Evolutionary conservation across 495 filamentous ascomycete species (phyloP), one percentile per base, ranked within the genome.

Genomic region (Penicillium simplicissimum): DNA sequence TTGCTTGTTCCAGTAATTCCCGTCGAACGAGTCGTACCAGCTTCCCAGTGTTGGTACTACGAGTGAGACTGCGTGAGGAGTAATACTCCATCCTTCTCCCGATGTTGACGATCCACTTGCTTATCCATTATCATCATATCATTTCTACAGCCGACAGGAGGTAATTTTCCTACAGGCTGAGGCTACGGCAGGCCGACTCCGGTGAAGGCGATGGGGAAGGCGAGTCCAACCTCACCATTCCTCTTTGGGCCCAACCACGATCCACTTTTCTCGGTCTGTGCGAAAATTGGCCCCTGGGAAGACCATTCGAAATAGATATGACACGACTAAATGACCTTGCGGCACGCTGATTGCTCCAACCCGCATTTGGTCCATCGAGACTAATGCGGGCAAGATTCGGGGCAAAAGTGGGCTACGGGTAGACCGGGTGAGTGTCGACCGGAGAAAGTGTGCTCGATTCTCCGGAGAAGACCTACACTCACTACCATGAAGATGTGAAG

Each of bases 231-330:
- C 15, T 49, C 11, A 31, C 48, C 8, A 52, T 31, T 0, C 25
- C 48, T 33, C 14, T 4, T 52, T 52, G 13, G 48, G 25, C 1
- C 5, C 48, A 8, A 15, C 8, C 11, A 8, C 14, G 48, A 52
- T 52, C 48, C 28, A 52, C 48, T 52, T 31, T 13, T 28, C 14
- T 19, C 28, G 25, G 61, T 77, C 67, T 68, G 66, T 57, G 61
- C 57, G 48, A 61, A 59, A 45, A 21, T n/a, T 51, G 45, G n/a
- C 45, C 45, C 36, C 36, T 21, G 45, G 45, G 45, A 4, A 28
- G 10, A 17, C 4, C 6, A 28, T 3, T 6, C 5, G 31, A 51
- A 33, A 52, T n/a, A 33, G 51, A 53, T 53, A 53, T 53, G 51
- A 53, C 51, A 53, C 51, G 51, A 53, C 34, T 23, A 36, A 53